A percentile compares a stretch with the other conserved stretches of the same genome.
Evolutionary conservation across 1,139 yeast genomes (phyloP).

Genomic region (Eremothecium gossypii): DNA sequence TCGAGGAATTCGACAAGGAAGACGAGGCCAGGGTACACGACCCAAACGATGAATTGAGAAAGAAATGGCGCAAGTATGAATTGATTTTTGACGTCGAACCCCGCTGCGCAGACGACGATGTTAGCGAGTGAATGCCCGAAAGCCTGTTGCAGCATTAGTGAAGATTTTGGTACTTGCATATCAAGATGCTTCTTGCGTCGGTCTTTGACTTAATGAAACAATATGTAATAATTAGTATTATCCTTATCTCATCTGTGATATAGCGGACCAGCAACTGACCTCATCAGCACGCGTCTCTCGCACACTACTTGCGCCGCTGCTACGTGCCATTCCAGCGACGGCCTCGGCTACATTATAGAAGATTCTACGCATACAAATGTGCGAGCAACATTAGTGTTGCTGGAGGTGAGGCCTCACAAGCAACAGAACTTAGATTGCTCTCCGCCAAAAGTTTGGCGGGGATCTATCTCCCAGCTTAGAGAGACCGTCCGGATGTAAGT

Average conservation of each 20-base stretch:
- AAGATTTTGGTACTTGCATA: too few relatives aligned
- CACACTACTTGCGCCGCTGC: too few relatives aligned
- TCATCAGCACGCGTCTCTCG: too few relatives aligned
- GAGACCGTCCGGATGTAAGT: conserved; percentile 22
- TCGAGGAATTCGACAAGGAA: conserved; percentile 39
- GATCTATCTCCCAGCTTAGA: conserved; percentile 22
- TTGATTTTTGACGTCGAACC: conserved; percentile 30
- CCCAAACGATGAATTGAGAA: conserved; percentile 23
- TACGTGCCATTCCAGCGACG: background rate
- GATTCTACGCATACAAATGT: conserved; percentile 5
- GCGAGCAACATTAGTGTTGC: conserved; percentile 24
- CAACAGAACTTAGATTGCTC: conserved; percentile 26
- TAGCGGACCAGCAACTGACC: background rate
- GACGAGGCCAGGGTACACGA: conserved; percentile 27
- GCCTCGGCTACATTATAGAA: background rate
- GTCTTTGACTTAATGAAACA: background rate
- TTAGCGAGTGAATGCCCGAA: conserved; percentile 22
- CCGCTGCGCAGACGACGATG: conserved; percentile 25
- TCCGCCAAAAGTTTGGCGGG: conserved; percentile 1
- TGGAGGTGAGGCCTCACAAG: conserved; percentile 8
- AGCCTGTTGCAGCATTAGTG: too few relatives aligned
- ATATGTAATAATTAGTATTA: background rate
- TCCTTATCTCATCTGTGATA: background rate
- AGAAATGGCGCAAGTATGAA: conserved; percentile 31
- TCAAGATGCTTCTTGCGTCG: background rate